phyloP scores from a whole-genome alignment of 139 green algal species.

The Tetradesmus obliquus region DNA sequence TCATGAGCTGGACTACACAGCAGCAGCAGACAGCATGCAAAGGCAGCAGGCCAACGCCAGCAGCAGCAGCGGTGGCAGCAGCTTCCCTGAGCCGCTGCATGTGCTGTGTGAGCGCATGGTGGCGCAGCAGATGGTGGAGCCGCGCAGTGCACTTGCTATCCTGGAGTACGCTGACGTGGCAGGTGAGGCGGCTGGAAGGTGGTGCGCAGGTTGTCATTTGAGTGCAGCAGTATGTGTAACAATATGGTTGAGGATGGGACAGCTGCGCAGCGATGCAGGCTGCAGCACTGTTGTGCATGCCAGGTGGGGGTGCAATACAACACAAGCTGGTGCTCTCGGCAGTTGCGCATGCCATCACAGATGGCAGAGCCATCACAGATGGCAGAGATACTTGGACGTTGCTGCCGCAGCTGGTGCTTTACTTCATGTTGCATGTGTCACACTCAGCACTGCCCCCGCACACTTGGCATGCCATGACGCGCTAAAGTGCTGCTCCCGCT shows the following conservation, averaged over 20 bases:
- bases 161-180: slow-evolving; percentile 85
- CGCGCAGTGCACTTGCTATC: slow-evolving; percentile 75
- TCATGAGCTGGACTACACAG: not conserved
- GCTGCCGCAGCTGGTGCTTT: not conserved
- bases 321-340: too few relatives aligned
- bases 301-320: too few relatives aligned
- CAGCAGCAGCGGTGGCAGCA: not conserved
- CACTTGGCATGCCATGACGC: too few relatives aligned
- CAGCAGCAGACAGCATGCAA: not conserved
- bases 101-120: slow-evolving; percentile 79
- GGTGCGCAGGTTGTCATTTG: slow-evolving; percentile 53
- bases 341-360: too few relatives aligned
- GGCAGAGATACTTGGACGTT: too few relatives aligned
- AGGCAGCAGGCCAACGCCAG: not conserved
- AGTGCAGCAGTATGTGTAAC: too few relatives aligned
- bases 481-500: not conserved
- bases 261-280: not conserved
- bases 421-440: too few relatives aligned
- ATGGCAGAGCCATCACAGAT: too few relatives aligned
- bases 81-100: slow-evolving; percentile 67
- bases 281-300: not conserved
- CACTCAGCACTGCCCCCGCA: too few relatives aligned
- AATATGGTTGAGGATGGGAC: not conserved
- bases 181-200: slow-evolving; percentile 60
- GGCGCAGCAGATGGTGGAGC: slow-evolving; percentile 79